Conservation (phyloP, 2,329 filamentous ascomycete genomes). For the Myriangium duriaei region DNA sequence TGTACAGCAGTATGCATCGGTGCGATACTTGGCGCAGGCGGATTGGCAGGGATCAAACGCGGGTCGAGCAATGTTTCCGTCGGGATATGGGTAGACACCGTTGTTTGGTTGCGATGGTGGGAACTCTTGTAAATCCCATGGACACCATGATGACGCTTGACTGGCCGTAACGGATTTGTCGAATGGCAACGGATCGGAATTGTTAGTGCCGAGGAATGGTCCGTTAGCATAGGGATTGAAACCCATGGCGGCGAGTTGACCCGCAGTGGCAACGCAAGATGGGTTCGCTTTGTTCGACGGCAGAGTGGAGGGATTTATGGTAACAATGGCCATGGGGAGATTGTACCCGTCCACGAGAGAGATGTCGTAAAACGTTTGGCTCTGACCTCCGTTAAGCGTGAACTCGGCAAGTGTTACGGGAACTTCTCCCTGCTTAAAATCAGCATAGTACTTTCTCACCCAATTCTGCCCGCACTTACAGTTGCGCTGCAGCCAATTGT, state of each 20-base stretch:
- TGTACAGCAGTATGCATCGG: conserved; percentile 61
- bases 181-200: conserved; percentile 54
- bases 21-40: conserved; percentile 58
- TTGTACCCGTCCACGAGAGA: conserved; percentile 80
- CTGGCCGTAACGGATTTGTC: conserved; percentile 46
- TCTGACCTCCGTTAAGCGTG: conserved; percentile 54
- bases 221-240: conserved; percentile 42
- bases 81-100: conserved; percentile 69
- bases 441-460: conserved; percentile 5
- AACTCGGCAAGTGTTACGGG: conserved; percentile 74
- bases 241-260: conserved; percentile 38
- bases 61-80: conserved; percentile 58
- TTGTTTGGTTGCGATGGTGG: conserved; percentile 58
- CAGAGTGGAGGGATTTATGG: conserved; percentile 41
- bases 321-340: conserved; percentile 50
- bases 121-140: conserved; percentile 60
- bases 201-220: conserved; percentile 48
- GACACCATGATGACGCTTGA: conserved; percentile 59
- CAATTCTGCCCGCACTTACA: conserved; percentile 37
- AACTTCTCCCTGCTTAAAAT: conserved; percentile 45
- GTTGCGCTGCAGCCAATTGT: conserved; percentile 56
- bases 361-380: conserved; percentile 72
- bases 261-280: conserved; percentile 60
- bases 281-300: conserved; percentile 66
- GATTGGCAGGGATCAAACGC: conserved; percentile 67